Base-by-base conservation (phyloP, 1,139 yeast genomes). In the Yamadazyma songkhlaensis region DNA sequence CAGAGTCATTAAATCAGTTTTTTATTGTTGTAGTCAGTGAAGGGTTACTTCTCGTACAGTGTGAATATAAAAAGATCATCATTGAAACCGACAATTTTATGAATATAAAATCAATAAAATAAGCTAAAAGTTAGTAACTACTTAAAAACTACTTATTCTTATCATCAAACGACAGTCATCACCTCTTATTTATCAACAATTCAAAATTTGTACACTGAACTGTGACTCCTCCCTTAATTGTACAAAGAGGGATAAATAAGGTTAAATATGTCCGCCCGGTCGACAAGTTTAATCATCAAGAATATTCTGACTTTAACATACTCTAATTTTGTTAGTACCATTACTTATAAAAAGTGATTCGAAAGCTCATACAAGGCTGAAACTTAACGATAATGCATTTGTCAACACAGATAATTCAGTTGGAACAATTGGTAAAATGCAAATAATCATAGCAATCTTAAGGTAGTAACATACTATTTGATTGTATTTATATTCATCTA, bases 1-100 rank as follows among this genome's bases (percentile, higher is more conserved):
- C 87, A 81, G 87, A 80, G 72, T 81, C 87, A 81, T 81, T 81
- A 81, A 80, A 81, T 80, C 86, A 81, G 87, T 80, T 60, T 77
- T 77, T 36, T 67, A 57, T 53, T 44, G 55, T 53, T 59, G 72
- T 72, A 72, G 72, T 73, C 80, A 74, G 53, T 44, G 77, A 66
- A 62, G 69, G 12, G 48, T 50, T 53, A 49, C 76, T 59, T 58
- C 79, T 76, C 74, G 74, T 75, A 76, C 81, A 76, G 81, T 76
- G 81, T 76, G 81, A 76, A 76, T 76, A 74, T 67, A 55, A 60
- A 61, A 54, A 59, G 54, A 72, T 75, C 80, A 76, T 75, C 81
- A 76, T 62, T 38, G 45, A 52, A 54, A 48, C 44, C 35, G 29
- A 15, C 14, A 25, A 15, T 24, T 15, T 30, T 12, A 23, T 31